Evolutionary conservation across 371 early-diverging fungal species (phyloP).

Genomic region (Rhizopus sp.): DNA sequence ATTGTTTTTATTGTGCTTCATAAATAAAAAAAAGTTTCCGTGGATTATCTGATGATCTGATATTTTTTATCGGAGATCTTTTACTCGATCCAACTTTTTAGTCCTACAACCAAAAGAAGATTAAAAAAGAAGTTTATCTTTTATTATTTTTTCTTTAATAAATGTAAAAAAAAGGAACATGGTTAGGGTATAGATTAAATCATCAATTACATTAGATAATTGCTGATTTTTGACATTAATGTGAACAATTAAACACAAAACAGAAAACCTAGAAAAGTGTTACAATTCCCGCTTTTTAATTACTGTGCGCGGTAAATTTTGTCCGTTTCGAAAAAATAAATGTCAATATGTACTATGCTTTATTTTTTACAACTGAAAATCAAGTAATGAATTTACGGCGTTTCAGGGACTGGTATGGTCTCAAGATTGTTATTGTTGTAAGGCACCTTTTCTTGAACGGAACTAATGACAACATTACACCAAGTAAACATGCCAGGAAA

Average conservation of each 20-base stretch:
- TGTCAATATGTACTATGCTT: too few species aligned
- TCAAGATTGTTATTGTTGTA: too few species aligned
- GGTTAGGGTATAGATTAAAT: too few species aligned
- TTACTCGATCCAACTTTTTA: background rate
- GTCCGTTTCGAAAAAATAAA: too few species aligned
- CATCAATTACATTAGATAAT: background rate
- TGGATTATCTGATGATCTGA: conserved; percentile 24
- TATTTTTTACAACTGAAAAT: too few species aligned
- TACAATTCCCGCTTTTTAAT: conserved; percentile 3
- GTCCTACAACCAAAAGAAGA: background rate
- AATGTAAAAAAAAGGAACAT: too few species aligned
- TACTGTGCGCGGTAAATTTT: too few species aligned
- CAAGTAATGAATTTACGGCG: too few species aligned
- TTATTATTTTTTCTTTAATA: too few species aligned
- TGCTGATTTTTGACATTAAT: background rate
- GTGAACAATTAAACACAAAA: background rate
- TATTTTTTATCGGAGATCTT: conserved; percentile 14
- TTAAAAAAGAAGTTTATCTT: background rate
- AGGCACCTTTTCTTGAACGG: background rate
- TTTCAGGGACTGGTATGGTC: too few species aligned
- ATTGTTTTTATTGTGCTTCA: background rate
- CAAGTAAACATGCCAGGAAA: conserved; percentile 2
- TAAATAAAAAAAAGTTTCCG: background rate
- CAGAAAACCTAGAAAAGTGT: conserved; percentile 4
- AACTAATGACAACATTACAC: conserved; percentile 3